Evolutionary conservation across 306 rosid genomes (phyloP).

Genomic region (Rubus idaeus): DNA sequence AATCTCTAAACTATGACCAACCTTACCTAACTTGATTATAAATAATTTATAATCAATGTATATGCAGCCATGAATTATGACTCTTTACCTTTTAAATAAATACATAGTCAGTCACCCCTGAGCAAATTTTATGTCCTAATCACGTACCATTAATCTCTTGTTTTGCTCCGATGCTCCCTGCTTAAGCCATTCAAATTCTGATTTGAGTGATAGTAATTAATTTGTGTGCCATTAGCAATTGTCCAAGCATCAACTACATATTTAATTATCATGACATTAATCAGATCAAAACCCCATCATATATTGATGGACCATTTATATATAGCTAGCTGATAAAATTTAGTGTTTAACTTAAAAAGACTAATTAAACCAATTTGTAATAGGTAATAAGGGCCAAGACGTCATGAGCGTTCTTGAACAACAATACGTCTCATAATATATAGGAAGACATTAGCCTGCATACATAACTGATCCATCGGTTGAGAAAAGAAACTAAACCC

Average conservation of each 20-base stretch:
- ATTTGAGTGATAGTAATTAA: not conserved
- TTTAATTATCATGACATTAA: not conserved
- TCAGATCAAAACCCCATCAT: not conserved
- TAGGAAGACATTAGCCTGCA: too few relatives aligned
- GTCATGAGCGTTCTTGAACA: too few relatives aligned
- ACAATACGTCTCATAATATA: too few relatives aligned
- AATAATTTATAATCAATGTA: not conserved
- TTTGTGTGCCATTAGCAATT: not conserved
- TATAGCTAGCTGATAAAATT: not conserved
- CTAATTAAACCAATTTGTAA: too few relatives aligned
- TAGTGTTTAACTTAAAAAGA: too few relatives aligned
- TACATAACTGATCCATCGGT: too few relatives aligned
- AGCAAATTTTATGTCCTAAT: conserved; percentile 3
- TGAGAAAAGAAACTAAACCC: not conserved
- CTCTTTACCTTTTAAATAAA: not conserved
- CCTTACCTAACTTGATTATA: not conserved
- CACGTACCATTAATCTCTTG: not conserved
- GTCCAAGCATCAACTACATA: not conserved
- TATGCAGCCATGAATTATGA: not conserved
- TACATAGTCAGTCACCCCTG: not conserved
- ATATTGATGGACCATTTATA: not conserved
- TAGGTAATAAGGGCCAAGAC: too few relatives aligned
- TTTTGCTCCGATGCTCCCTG: not conserved
- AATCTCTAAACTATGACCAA: too few relatives aligned
- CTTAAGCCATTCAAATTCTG: not conserved